Conservation (phyloP, 495 filamentous ascomycete genomes). For the Chaetomium tenue region DNA sequence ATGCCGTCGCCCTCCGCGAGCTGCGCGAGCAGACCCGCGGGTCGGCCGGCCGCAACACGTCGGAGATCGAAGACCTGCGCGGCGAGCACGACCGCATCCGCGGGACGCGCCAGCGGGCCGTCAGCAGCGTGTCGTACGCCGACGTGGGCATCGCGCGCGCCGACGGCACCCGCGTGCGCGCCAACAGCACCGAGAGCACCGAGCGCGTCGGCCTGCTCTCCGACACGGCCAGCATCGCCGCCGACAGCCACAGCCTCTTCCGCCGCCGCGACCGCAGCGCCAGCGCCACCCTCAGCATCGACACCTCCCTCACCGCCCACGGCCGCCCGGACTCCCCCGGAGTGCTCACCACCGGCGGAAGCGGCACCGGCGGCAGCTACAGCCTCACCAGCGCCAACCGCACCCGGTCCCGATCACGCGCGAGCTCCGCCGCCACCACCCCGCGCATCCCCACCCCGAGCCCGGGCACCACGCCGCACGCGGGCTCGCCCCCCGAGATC, state of each 20-base stretch:
- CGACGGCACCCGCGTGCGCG: slow-evolving; percentile 83
- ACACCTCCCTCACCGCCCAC: slow-evolving; percentile 33
- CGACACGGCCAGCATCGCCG: slow-evolving; percentile 62
- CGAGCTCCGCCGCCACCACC: slow-evolving; percentile 26
- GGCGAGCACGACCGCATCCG: slow-evolving; percentile 64
- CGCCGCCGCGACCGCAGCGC: slow-evolving; percentile 45
- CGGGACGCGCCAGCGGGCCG: slow-evolving; percentile 64
- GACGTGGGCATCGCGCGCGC: slow-evolving; percentile 82
- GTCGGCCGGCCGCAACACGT: slow-evolving; percentile 36
- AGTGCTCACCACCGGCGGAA: slow-evolving; percentile 20
- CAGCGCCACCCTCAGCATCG: slow-evolving; percentile 47
- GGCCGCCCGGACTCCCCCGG: slow-evolving; percentile 29
- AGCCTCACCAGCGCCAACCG: slow-evolving; percentile 25
- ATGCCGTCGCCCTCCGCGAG: slow-evolving; percentile 60
- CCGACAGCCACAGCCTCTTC: slow-evolving; percentile 36
- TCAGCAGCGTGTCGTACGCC: slow-evolving; percentile 82
- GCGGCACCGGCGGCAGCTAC: slow-evolving; percentile 3
- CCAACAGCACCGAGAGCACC: slow-evolving; percentile 68
- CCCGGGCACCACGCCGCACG: slow-evolving; percentile 25
- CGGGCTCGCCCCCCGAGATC: slow-evolving; percentile 43
- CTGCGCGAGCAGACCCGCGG: slow-evolving; percentile 48
- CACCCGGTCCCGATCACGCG: slow-evolving; percentile 29
- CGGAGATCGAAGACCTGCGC: slow-evolving; percentile 53
- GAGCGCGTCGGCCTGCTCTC: slow-evolving; percentile 72
- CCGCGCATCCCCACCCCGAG: neutral